Evolutionary conservation across 140 eudicot species (phyloP), one percentile per base, ranked within the genome.

Genomic region (Senecio squalidus): DNA sequence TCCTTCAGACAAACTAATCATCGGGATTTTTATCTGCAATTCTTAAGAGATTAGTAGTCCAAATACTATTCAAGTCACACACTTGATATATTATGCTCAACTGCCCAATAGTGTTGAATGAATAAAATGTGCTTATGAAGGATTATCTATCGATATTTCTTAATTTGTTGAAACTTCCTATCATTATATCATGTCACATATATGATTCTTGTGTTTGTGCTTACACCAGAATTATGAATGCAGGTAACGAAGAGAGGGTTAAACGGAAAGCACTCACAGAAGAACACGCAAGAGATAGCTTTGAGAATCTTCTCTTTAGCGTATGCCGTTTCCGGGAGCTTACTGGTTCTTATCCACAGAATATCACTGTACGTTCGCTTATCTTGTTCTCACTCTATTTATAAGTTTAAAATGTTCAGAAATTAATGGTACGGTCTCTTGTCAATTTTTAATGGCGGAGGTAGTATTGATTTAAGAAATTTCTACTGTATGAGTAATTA

Each of bases 221-320:
- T 58, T 52, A 40, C 41, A 22, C 15, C 26, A 15, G 28, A 56
- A 45, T 28, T 39, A 0, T 74, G n/a, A 25, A 36, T 44, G 14
- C 24, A 90, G 97, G 95, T 49, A 74, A 82, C 57, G 80, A 64
- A 74, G 90, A 83, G 55, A 70, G 27, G 59, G 95, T 90, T 62
- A 78, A 87, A 74, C 50, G 70, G 67, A 86, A 86, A 62, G 94
- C 97, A 66, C 91, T 90, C 20, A 90, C 97, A 4, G 97, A 90
- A 76, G 97, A 90, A 67, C 94, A 90, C 21, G 97, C 97, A 36
- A 69, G 97, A 68, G 97, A 90, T 70, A 90, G 97, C 70, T 90
- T 78, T 58, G 97, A 90, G 76, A 90, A 90, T 66, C 94, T 90
- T 76, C 91, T 90, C 62, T 90, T 90, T 33, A 90, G 95, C 34